These are phyloP conservation scores for Pistacia atlantica DNA, from an alignment of 345 rosid genomes.

Conservation along the genomic window DNA sequence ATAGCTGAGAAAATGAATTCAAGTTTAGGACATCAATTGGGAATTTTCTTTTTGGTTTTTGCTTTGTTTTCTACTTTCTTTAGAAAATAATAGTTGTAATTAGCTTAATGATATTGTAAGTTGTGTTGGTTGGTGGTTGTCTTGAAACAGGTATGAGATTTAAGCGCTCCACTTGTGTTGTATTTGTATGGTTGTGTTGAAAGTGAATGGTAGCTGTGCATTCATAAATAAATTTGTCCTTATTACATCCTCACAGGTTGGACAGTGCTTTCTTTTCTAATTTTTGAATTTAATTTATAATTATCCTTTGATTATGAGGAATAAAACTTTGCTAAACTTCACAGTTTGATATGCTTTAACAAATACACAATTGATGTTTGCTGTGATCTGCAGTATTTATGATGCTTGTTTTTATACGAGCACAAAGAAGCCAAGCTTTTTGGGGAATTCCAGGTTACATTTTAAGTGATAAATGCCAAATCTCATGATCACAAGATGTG, in stretches of 20 bases:
- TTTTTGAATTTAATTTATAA: not conserved
- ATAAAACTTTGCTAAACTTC: slow-evolving; percentile 12
- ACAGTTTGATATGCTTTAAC: slow-evolving; percentile 17
- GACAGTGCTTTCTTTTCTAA: slow-evolving; percentile 36
- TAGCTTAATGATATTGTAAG: too few relatives aligned
- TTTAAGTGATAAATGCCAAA: slow-evolving; percentile 42
- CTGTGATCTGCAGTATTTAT: slow-evolving; percentile 36
- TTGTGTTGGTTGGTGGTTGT: not conserved
- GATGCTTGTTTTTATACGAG: slow-evolving; percentile 41
- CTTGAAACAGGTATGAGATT: slow-evolving; percentile 17
- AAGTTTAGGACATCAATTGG: too few relatives aligned
- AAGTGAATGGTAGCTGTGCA: slow-evolving; percentile 56
- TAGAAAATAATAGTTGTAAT: too few relatives aligned
- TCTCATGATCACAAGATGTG: slow-evolving; percentile 50
- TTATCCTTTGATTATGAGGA: slow-evolving; percentile 4
- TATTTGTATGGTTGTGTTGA: slow-evolving; percentile 45
- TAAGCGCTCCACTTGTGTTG: slow-evolving; percentile 20
- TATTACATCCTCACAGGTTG: slow-evolving; percentile 58
- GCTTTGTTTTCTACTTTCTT: too few relatives aligned
- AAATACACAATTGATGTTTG: slow-evolving; percentile 26
- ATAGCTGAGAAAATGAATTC: too few relatives aligned
- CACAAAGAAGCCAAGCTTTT: slow-evolving; percentile 33
- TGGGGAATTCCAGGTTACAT: slow-evolving; percentile 30
- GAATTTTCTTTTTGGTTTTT: too few relatives aligned
- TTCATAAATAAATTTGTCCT: slow-evolving; percentile 49